Evolutionary conservation across 2,329 filamentous ascomycete species (phyloP), one percentile per base, ranked within the genome.

Genomic region (Botryotinia globosa): DNA sequence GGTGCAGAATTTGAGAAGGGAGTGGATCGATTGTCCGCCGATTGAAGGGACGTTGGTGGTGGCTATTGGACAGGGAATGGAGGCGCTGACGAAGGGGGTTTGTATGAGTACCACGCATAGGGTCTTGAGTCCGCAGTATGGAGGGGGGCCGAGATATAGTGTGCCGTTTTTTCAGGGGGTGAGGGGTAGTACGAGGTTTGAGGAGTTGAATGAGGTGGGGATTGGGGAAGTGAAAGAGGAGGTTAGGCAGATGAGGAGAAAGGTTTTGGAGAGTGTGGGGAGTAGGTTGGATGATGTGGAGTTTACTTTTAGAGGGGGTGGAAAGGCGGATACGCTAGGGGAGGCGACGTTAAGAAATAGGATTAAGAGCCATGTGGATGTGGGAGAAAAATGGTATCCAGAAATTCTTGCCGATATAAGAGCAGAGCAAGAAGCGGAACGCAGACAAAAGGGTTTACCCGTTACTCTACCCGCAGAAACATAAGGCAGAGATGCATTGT

Each of bases 161-260:
- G 91, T 97, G 65, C 94, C 94, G 0, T 97, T 97, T 83, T 97
- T 97, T 84, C 94, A 96, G 81, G 94, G 94, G 34, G 92, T 97
- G 74, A 89, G 90, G 78, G 90, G 93, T 73, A 92, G 94, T 80
- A 90, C 92, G 0, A 88, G 88, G 29, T 97, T 97, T 80, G 93
- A 94, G 4, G 79, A 80, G 71, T 66, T 79, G 71, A 79, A 80
- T 74, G 90, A 92, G 25, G 87, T 86, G n/a, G 79, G 77, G 0
- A 77, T 80, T 22, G 79, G 78, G 2, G 73, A 72, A 61, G 86
- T 90, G 18, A 91, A 92, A 0, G 87, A 87, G 42, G 85, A 86
- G 20, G 88, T 94, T 25, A 84, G 85, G 77, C 87, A 84, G 79
- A 85, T 92, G 83, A 85, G 92, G 66, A 83, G 87, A 75, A 82